Percentiles rank a stretch among this genome's conserved stretches.
These are phyloP conservation scores for Aspergillus bertholletiae DNA, from an alignment of 495 filamentous ascomycete species.

Conservation along the genomic window DNA sequence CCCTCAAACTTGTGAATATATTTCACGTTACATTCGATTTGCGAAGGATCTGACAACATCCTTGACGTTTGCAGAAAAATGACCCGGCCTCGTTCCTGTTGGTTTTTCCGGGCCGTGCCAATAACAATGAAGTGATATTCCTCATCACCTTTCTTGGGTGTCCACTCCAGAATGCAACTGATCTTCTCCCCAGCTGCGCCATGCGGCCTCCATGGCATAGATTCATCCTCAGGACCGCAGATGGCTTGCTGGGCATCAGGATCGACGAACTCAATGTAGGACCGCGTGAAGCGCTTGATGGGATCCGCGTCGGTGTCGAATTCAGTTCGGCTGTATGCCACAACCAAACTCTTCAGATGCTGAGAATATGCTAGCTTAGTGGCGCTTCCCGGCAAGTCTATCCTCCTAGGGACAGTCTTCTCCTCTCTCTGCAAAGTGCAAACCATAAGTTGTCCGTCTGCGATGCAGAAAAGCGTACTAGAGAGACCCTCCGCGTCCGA, in stretches of 20 bases:
- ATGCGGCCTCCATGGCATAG: conserved; percentile 28
- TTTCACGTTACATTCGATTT: conserved; percentile 33
- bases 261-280: conserved; percentile 41
- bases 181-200: conserved; percentile 43
- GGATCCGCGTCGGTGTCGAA: conserved; percentile 18
- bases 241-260: conserved; percentile 32
- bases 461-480: conserved; percentile 40
- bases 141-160: conserved; percentile 34
- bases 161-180: conserved; percentile 50
- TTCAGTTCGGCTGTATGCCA: conserved; percentile 32
- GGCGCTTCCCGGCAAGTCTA: conserved; percentile 39
- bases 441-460: conserved; percentile 38
- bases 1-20: conserved; percentile 33
- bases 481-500: conserved; percentile 11
- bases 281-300: conserved; percentile 25
- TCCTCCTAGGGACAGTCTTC: conserved; percentile 40
- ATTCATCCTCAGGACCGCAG: conserved; percentile 2
- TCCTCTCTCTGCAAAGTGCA: conserved; percentile 30
- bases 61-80: conserved; percentile 34
- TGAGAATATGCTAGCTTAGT: conserved; percentile 40
- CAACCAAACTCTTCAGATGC: conserved; percentile 36
- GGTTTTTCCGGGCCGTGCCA: conserved; percentile 33
- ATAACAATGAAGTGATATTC: conserved; percentile 46
- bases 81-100: conserved; percentile 29
- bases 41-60: conserved; percentile 20